Percentiles rank a stretch among this genome's conserved stretches.
Evolutionary conservation across 257 asterid species (phyloP).

Genomic region (Plectranthus barbatus): DNA sequence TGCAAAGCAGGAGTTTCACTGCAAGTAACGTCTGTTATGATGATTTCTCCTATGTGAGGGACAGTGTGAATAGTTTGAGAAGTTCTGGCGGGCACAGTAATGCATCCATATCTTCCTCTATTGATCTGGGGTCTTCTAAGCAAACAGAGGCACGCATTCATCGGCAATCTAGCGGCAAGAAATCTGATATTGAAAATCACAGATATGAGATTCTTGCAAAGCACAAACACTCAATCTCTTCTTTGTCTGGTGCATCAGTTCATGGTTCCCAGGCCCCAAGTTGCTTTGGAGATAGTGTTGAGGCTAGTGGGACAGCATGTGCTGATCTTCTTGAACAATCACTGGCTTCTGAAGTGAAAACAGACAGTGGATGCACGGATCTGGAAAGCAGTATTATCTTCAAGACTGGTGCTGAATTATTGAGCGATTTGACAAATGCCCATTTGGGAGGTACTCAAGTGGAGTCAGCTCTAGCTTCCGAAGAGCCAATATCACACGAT

Average conservation of each 20-base stretch:
- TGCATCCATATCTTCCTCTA: constrained; percentile 73
- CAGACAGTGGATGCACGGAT: constrained; percentile 37
- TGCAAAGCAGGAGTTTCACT: constrained; percentile 68
- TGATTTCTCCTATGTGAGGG: constrained; percentile 70
- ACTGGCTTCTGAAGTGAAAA: constrained; percentile 40
- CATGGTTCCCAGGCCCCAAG: constrained; percentile 45
- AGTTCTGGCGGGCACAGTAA: constrained; percentile 72
- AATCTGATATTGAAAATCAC: constrained; percentile 56
- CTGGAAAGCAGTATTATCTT: constrained; percentile 33
- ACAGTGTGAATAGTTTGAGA: constrained; percentile 58
- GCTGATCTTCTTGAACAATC: constrained; percentile 30
- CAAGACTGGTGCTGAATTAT: constrained; percentile 31
- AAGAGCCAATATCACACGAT: constrained; percentile 37
- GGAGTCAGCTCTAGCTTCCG: constrained; percentile 27
- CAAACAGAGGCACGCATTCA: constrained; percentile 47
- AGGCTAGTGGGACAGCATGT: constrained; percentile 20
- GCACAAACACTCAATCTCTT: constrained; percentile 66
- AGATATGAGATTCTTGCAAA: constrained; percentile 41
- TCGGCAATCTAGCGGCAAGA: constrained; percentile 62
- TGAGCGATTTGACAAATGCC: constrained; percentile 24
- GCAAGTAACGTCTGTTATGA: constrained; percentile 69
- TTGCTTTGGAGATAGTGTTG: constrained; percentile 42
- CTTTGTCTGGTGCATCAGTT: constrained; percentile 66
- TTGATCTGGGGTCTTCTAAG: constrained; percentile 63
- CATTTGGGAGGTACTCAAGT: constrained; percentile 26